phyloP scores from a whole-genome alignment of 306 rosid genomes.

The Glycine tomentella region DNA sequence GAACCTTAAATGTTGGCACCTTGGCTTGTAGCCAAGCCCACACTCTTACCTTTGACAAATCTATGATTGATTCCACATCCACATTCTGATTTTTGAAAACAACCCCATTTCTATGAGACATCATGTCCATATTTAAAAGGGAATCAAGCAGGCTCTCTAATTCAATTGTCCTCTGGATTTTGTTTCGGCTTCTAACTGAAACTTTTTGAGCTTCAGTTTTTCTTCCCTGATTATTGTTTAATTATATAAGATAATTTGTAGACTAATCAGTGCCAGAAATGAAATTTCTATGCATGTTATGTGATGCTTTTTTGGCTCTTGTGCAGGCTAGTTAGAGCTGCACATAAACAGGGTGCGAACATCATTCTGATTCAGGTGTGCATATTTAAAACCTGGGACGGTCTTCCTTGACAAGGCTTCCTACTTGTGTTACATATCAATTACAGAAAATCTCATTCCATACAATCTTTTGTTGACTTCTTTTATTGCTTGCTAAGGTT shows the following conservation, averaged over 20 bases:
- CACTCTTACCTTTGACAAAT: too few species aligned
- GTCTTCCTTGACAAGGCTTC: slow-evolving; percentile 2
- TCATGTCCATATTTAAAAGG: neutral
- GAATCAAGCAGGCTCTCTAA: neutral
- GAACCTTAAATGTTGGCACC: too few species aligned
- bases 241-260: neutral
- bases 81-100: too few species aligned
- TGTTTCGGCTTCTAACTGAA: neutral
- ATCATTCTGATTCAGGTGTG: slow-evolving; percentile 90
- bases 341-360: slow-evolving; percentile 84
- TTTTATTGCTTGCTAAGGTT: neutral
- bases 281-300: slow-evolving; percentile 17
- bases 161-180: slow-evolving; percentile 1
- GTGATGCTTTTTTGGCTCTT: slow-evolving; percentile 39
- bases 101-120: too few species aligned
- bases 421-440: neutral
- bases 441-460: neutral
- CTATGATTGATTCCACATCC: too few species aligned
- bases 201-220: slow-evolving; percentile 3
- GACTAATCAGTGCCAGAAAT: slow-evolving; percentile 18
- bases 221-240: neutral
- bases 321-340: slow-evolving; percentile 87
- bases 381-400: slow-evolving; percentile 27
- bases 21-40: too few species aligned
- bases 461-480: neutral